phyloP scores from a whole-genome alignment of 2,329 filamentous ascomycete species.

The Fusarium hostae region DNA sequence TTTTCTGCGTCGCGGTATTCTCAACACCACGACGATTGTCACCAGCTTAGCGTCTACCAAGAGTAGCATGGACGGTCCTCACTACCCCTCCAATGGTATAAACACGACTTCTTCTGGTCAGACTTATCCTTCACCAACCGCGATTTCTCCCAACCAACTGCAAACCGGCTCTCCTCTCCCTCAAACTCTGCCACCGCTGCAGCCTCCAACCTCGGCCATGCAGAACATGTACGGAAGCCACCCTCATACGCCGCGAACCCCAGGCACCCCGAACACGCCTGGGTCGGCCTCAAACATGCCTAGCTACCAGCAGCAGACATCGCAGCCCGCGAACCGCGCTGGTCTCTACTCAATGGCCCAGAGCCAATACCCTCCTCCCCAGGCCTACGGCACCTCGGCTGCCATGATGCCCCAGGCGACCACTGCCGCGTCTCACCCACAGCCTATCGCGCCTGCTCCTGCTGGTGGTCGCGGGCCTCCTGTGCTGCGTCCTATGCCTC shows the following conservation, averaged over 20 bases:
- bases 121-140: slow-evolving; percentile 63
- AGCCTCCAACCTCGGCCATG: slow-evolving; percentile 58
- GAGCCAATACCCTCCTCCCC: slow-evolving; percentile 65
- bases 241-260: slow-evolving; percentile 70
- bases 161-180: slow-evolving; percentile 60
- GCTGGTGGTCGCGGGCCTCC: slow-evolving; percentile 66
- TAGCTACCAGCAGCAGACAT: slow-evolving; percentile 64
- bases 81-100: slow-evolving; percentile 67
- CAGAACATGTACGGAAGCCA: slow-evolving; percentile 65
- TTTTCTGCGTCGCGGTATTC: slow-evolving; percentile 39
- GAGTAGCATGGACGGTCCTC: slow-evolving; percentile 65
- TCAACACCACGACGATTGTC: slow-evolving; percentile 38
- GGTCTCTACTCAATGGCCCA: slow-evolving; percentile 66
- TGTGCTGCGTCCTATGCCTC: slow-evolving; percentile 76
- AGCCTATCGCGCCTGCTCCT: slow-evolving; percentile 80
- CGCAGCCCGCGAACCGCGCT: slow-evolving; percentile 59
- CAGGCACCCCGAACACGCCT: slow-evolving; percentile 71
- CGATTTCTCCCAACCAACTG: slow-evolving; percentile 63
- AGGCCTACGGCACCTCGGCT: slow-evolving; percentile 65
- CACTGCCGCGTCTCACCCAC: slow-evolving; percentile 74
- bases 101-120: slow-evolving; percentile 62
- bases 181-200: slow-evolving; percentile 67
- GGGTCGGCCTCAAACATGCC: slow-evolving; percentile 64
- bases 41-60: slow-evolving; percentile 49
- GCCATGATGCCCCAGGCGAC: slow-evolving; percentile 75